phyloP scores from a whole-genome alignment of 2,329 filamentous ascomycete species.

The Scortechinia acanthostroma region DNA sequence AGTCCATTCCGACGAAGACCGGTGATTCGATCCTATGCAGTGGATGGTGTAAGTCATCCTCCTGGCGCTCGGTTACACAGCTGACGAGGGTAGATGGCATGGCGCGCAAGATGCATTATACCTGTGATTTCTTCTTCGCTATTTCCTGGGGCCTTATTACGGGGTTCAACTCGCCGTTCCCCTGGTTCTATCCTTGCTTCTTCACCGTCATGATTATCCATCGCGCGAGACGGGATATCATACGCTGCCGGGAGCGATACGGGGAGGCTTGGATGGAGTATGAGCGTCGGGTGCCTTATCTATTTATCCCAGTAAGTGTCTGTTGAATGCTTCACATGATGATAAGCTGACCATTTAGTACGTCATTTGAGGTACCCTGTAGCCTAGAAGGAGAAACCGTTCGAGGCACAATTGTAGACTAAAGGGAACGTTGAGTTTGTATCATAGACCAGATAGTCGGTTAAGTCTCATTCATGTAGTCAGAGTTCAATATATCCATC shows the following conservation, averaged over 20 bases:
- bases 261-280: conserved; percentile 77
- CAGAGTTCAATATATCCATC: neutral
- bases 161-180: conserved; percentile 69
- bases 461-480: neutral
- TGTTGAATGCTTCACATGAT: too few relatives aligned
- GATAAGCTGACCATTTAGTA: too few relatives aligned
- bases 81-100: conserved; percentile 35
- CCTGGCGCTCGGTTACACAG: neutral
- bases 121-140: conserved; percentile 73
- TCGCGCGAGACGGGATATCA: conserved; percentile 70
- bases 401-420: too few relatives aligned
- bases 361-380: too few relatives aligned
- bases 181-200: conserved; percentile 86
- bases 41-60: conserved; percentile 54
- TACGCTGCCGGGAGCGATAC: conserved; percentile 73
- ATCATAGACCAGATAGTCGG: too few relatives aligned
- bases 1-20: conserved; percentile 59
- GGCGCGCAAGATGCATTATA: conserved; percentile 74
- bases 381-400: too few relatives aligned
- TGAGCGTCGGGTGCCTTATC: conserved; percentile 69
- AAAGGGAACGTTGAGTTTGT: too few relatives aligned
- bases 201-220: conserved; percentile 78
- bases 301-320: conserved; percentile 66
- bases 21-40: conserved; percentile 69
- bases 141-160: conserved; percentile 75